Evolutionary conservation across 2,329 filamentous ascomycete species (phyloP).

Genomic region (Pseudophaeomoniella oleicola): DNA sequence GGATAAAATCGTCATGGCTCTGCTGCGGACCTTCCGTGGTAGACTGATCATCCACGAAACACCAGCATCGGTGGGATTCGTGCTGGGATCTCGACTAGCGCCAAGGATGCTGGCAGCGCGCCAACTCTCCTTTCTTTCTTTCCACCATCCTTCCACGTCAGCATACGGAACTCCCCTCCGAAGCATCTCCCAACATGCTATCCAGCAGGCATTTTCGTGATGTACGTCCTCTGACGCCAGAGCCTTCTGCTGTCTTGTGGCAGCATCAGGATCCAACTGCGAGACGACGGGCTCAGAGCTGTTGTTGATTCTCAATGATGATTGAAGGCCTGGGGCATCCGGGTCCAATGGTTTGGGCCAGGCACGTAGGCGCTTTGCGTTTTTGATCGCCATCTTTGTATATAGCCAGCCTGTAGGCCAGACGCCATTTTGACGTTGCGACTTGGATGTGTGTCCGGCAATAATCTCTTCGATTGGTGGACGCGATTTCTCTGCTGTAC

Average conservation of each 20-base stretch:
- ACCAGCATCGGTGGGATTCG: conserved; percentile 19
- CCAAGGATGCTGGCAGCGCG: conserved; percentile 70
- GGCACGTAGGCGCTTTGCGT: conserved; percentile 64
- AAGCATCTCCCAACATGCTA: conserved; percentile 86
- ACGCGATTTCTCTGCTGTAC: conserved; percentile 51
- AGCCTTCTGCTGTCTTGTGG: conserved; percentile 60
- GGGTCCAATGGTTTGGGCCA: conserved; percentile 53
- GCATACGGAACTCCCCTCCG: conserved; percentile 63
- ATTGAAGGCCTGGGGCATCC: conserved; percentile 34
- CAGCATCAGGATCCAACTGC: conserved; percentile 81
- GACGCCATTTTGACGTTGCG: conserved; percentile 60
- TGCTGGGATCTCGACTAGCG: conserved; percentile 17
- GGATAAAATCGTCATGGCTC: not conserved
- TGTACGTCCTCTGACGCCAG: conserved; percentile 73
- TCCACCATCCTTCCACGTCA: conserved; percentile 72
- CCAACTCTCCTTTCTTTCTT: conserved; percentile 77
- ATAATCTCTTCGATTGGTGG: conserved; percentile 64
- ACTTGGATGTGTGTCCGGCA: conserved; percentile 58
- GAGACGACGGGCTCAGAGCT: conserved; percentile 56
- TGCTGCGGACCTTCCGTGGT: conserved; percentile 6
- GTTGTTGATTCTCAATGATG: conserved; percentile 31
- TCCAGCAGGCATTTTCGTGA: conserved; percentile 82
- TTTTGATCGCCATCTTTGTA: conserved; percentile 79
- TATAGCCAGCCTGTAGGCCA: conserved; percentile 86
- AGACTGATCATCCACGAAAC: conserved; percentile 27